These are phyloP conservation scores for Jamesozyma piceae DNA, from an alignment of 805 yeast genomes.

Conservation along the genomic window DNA sequence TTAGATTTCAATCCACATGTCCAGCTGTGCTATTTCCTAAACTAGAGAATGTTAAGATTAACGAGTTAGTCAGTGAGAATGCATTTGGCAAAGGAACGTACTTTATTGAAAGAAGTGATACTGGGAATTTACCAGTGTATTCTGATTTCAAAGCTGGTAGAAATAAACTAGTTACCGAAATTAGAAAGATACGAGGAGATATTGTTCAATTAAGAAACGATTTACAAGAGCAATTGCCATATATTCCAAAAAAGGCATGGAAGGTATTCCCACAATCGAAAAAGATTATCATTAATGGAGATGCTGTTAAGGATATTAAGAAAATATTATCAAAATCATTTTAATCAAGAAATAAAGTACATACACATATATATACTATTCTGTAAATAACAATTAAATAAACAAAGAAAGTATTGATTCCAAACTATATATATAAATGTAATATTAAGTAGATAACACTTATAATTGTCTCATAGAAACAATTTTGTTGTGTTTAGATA, in stretches of 20 bases:
- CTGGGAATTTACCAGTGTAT: constrained; percentile 77
- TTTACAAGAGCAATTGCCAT: constrained; percentile 42
- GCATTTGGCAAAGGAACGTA: constrained; percentile 27
- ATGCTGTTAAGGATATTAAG: constrained; percentile 32
- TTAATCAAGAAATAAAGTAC: too few species aligned
- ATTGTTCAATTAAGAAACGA: constrained; percentile 57
- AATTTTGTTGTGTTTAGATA: too few species aligned
- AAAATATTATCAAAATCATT: constrained; percentile 12
- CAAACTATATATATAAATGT: background rate
- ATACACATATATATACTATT: background rate
- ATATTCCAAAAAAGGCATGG: constrained; percentile 39
- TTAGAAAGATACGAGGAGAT: constrained; percentile 64
- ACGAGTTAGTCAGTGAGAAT: constrained; percentile 19
- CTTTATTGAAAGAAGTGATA: constrained; percentile 39
- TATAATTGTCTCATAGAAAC: constrained; percentile 2
- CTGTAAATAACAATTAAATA: background rate
- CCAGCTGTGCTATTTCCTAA: constrained; percentile 18
- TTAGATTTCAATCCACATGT: background rate
- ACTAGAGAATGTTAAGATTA: constrained; percentile 23
- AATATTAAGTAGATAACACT: background rate
- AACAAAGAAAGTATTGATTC: background rate
- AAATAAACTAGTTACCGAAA: constrained; percentile 57
- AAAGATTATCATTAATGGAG: constrained; percentile 46
- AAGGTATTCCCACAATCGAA: constrained; percentile 42
- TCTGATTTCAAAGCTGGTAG: constrained; percentile 50